Evolutionary conservation across 169 alveolate species (phyloP).

Genomic region (Cryptosporidium xiaoi): DNA sequence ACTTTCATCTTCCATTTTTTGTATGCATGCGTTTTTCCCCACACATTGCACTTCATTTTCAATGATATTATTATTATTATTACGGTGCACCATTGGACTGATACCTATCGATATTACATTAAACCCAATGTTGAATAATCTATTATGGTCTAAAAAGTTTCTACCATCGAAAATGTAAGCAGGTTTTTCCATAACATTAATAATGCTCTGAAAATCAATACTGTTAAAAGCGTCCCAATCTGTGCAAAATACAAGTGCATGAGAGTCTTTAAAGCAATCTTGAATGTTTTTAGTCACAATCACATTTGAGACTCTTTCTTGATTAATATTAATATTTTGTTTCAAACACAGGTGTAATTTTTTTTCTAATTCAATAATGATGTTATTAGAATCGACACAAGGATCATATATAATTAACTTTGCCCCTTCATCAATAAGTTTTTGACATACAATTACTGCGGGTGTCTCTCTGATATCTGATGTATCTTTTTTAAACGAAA

Average conservation of each 20-base stretch:
- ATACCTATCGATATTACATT: slow-evolving; percentile 79
- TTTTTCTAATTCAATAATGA: slow-evolving; percentile 77
- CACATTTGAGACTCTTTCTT: neutral
- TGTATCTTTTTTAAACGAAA: slow-evolving; percentile 92
- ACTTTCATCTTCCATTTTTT: too few relatives aligned
- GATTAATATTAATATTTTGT: slow-evolving; percentile 34
- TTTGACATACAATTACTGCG: slow-evolving; percentile 79
- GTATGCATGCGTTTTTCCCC: too few relatives aligned
- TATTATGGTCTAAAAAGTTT: slow-evolving; percentile 80
- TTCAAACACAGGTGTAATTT: neutral
- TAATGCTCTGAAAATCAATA: slow-evolving; percentile 72
- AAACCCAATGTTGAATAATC: slow-evolving; percentile 78
- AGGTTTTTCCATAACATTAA: slow-evolving; percentile 79
- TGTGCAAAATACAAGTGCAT: slow-evolving; percentile 88
- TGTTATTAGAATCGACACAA: slow-evolving; percentile 71
- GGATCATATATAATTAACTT: slow-evolving; percentile 87
- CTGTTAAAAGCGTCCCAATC: slow-evolving; percentile 90
- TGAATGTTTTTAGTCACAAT: slow-evolving; percentile 29
- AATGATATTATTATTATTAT: neutral
- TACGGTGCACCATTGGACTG: slow-evolving; percentile 12
- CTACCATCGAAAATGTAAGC: slow-evolving; percentile 88
- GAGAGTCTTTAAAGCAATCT: slow-evolving; percentile 80
- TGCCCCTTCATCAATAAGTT: slow-evolving; percentile 84
- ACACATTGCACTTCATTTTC: neutral
- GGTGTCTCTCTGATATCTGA: slow-evolving; percentile 90